Conservation (phyloP, 2,329 filamentous ascomycete species). For the Aspergillus quadricinctus region DNA sequence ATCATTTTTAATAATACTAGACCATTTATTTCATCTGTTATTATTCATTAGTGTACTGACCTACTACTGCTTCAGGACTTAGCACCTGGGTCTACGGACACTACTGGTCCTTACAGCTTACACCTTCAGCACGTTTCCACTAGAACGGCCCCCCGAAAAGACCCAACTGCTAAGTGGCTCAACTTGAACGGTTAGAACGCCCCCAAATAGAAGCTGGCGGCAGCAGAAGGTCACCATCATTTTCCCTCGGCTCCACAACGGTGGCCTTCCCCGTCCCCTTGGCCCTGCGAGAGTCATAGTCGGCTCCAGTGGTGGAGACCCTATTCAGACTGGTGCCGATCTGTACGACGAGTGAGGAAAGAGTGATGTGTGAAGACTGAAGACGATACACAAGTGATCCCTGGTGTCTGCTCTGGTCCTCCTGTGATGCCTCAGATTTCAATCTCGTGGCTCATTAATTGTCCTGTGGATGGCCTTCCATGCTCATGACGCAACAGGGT, state of each 20-base stretch:
- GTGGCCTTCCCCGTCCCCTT: slow-evolving; percentile 27
- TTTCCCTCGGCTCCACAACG: slow-evolving; percentile 28
- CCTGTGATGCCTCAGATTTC: not conserved
- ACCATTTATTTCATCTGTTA: slow-evolving; percentile 1
- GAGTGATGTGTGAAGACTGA: slow-evolving; percentile 4
- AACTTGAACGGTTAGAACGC: not conserved
- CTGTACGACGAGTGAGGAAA: slow-evolving; percentile 18
- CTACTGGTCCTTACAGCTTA: slow-evolving; percentile 5
- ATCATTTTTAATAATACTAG: not conserved
- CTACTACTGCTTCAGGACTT: slow-evolving; percentile 7
- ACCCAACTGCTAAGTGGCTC: slow-evolving; percentile 9
- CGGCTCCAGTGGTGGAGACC: slow-evolving; percentile 23
- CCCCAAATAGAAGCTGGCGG: slow-evolving; percentile 24
- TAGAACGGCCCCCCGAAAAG: not conserved
- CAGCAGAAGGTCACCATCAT: slow-evolving; percentile 32
- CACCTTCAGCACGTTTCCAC: slow-evolving; percentile 18
- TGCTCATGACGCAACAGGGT: not conserved
- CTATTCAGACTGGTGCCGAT: slow-evolving; percentile 21
- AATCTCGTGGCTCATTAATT: not conserved
- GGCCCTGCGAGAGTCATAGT: slow-evolving; percentile 18
- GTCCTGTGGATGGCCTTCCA: not conserved
- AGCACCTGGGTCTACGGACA: not conserved
- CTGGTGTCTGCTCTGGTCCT: not conserved
- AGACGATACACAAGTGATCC: not conserved
- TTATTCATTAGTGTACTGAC: slow-evolving; percentile 1